Base-by-base conservation (phyloP, 345 rosid species). In the Brassica carinata region DNA sequence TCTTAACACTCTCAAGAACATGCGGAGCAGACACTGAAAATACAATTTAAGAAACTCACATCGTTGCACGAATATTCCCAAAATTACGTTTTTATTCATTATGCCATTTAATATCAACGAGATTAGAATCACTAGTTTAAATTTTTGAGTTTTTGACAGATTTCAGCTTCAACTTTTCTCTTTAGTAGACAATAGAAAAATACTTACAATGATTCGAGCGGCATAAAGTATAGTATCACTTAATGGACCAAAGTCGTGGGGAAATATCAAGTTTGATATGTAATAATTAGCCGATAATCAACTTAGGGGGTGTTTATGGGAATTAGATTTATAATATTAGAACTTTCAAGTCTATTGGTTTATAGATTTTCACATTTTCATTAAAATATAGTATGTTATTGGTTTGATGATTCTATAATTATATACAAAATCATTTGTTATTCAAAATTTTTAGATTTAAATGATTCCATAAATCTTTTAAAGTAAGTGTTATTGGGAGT, bases 11-110 rank as follows among this genome's bases (percentile, higher is more conserved):
- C 36, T 11, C 19, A 76, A 66, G 81, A 81, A 81, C 84, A 81
- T 81, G 84, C 81, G 15, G 77, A 62, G 84, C 84, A 81, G 77
- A 76, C 73, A 76, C 36, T 2, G 1, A 34, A 76, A 71, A 40
- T 36, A 34, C 38, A 57, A 62, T 63, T 73, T 80, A 71, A 30
- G 55, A 23, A 69, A 17, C 45, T 58, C 77, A 81, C 71, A 76
- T 71, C 77, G 64, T 55, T 80, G 68, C 26, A 43, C 64, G 77
- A 77, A 72, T 72, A 76, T 71, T 77, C 77, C 67, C 65, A 13
- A 67, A 31, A 61, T 34, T 31, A 66, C 74, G 84, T 67, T 45
- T 66, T 72, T 9, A 26, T 72, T 72, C 74, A 76, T 45, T 77
- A 9, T 29, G 18, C 10, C 53, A 34, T 70, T 36, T 55, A 30